These are phyloP conservation scores for Phylloporus sp. DNA, from an alignment of 768 basidiomycete species.

Conservation along the genomic window DNA sequence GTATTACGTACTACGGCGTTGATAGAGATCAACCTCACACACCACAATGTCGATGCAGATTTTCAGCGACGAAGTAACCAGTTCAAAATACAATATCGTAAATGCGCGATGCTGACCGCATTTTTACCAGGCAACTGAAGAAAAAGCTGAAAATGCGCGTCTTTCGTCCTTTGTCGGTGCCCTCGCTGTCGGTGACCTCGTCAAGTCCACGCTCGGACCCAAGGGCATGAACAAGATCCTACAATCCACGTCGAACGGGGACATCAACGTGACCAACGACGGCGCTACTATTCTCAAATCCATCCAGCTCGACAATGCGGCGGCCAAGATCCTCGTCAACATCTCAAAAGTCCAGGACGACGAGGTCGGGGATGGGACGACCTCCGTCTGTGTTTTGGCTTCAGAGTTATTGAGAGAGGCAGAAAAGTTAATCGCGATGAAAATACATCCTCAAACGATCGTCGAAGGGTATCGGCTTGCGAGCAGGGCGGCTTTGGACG, in stretches of 20 bases:
- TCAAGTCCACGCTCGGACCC: constrained; percentile 96
- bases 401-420: constrained; percentile 91
- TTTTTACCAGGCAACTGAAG: constrained; percentile 67
- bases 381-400: constrained; percentile 86
- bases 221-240: constrained; percentile 99
- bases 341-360: constrained; percentile 99
- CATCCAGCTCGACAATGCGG: constrained; percentile 96
- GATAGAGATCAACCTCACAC: constrained; percentile 4
- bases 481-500: constrained; percentile 74
- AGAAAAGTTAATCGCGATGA: constrained; percentile 86
- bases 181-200: constrained; percentile 93
- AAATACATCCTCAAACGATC: constrained; percentile 97
- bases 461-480: constrained; percentile 96
- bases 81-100: background rate
- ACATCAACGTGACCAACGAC: constrained; percentile 97
- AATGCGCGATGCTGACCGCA: constrained; percentile 1
- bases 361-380: constrained; percentile 96
- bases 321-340: constrained; percentile 98
- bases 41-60: constrained; percentile 53
- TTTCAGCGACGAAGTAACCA: constrained; percentile 54
- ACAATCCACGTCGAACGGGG: constrained; percentile 82
- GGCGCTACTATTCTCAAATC: constrained; percentile 97
- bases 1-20: background rate
- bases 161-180: constrained; percentile 98
- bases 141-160: constrained; percentile 96